Evolutionary conservation across 2,329 filamentous ascomycete genomes (phyloP).

Genomic region (Colletotrichum aenigma): DNA sequence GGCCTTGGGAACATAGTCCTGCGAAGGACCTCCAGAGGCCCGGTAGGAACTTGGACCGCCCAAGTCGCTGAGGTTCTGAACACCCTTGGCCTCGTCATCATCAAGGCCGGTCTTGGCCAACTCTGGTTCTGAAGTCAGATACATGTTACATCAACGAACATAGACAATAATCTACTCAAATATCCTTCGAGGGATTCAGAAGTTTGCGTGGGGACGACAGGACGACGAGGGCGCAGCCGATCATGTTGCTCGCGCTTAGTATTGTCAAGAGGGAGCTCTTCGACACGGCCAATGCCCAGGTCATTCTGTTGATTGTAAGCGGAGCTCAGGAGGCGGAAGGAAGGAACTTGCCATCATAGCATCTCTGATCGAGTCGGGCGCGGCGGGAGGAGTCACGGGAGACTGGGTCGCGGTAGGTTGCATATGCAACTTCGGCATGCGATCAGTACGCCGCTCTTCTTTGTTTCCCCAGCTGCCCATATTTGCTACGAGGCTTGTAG

Average conservation of each 20-base stretch:
- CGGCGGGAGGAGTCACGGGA: background rate
- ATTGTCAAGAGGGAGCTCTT: conserved; percentile 27
- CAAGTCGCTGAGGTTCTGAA: conserved; percentile 26
- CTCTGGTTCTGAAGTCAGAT: background rate
- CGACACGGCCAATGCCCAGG: conserved; percentile 29
- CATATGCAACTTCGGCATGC: background rate
- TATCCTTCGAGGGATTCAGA: conserved; percentile 3
- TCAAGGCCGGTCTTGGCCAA: conserved; percentile 29
- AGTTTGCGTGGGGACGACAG: background rate
- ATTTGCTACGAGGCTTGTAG: background rate
- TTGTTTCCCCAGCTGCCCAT: conserved; percentile 8
- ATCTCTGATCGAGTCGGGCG: background rate
- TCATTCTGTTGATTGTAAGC: conserved; percentile 27
- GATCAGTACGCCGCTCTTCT: background rate
- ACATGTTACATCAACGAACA: background rate
- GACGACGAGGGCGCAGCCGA: background rate
- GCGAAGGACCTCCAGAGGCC: background rate
- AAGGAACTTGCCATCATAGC: conserved; percentile 8
- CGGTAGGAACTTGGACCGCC: conserved; percentile 9
- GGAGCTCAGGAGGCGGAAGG: background rate
- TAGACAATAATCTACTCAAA: background rate
- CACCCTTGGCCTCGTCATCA: conserved; percentile 32
- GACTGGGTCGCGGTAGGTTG: background rate
- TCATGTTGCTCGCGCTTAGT: background rate
- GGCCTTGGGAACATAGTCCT: background rate